Percentiles rank a stretch among this genome's conserved stretches.
Conservation (phyloP, 2,329 filamentous ascomycete genomes). For the Calonectria ilicicola region DNA sequence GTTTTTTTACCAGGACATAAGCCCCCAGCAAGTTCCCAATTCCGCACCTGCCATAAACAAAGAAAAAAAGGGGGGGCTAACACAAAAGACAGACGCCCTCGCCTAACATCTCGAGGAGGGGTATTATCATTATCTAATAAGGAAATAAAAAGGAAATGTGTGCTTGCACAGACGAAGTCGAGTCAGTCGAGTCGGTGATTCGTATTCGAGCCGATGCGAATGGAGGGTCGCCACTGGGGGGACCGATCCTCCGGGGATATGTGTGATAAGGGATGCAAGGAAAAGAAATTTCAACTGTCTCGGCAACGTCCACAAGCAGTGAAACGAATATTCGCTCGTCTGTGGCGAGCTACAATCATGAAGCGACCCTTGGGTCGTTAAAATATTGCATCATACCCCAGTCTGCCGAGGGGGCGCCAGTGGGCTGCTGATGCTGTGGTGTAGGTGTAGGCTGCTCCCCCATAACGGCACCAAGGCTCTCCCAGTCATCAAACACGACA, state of each 20-base stretch:
- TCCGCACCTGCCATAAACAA: conserved; percentile 39
- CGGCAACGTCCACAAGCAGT: conserved; percentile 29
- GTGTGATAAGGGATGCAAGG: conserved; percentile 15
- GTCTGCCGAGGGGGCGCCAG: conserved; percentile 27
- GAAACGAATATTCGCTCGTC: conserved; percentile 26
- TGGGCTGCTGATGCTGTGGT: conserved; percentile 39
- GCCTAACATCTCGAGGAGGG: conserved; percentile 44
- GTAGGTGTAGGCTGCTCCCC: conserved; percentile 42
- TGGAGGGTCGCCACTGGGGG: conserved; percentile 22
- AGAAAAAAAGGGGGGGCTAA: conserved; percentile 35
- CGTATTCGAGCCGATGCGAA: conserved; percentile 35
- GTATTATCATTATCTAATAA: conserved; percentile 51
- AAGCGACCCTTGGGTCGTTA: conserved; percentile 47
- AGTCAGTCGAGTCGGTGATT: conserved; percentile 22
- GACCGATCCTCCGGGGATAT: not conserved
- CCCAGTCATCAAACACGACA: conserved; percentile 57
- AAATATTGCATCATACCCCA: conserved; percentile 54
- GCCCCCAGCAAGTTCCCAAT: conserved; percentile 36
- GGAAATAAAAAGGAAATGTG: conserved; percentile 25
- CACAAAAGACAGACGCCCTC: conserved; percentile 40
- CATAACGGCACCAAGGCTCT: conserved; percentile 51
- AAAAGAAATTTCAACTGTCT: conserved; percentile 29
- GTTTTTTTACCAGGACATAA: conserved; percentile 41
- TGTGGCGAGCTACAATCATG: conserved; percentile 33
- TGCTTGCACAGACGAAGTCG: conserved; percentile 33